Evolutionary conservation across 2,329 filamentous ascomycete species (phyloP).

Genomic region (Botrytis sinoallii): DNA sequence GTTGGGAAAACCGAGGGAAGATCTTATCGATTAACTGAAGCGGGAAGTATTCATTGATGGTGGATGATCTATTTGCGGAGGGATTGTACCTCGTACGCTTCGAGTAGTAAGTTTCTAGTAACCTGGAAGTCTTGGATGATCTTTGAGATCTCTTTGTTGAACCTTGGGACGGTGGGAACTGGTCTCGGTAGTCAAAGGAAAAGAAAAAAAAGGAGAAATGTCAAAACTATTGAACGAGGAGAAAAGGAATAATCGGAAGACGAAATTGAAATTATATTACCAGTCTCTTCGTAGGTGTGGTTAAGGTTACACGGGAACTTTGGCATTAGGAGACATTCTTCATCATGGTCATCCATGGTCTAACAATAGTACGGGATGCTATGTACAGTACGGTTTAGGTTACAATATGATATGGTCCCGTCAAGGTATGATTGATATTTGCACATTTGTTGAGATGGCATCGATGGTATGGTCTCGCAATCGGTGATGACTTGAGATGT

Average conservation of each 20-base stretch:
- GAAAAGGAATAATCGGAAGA: background rate
- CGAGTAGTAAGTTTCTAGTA: background rate
- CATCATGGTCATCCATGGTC: background rate
- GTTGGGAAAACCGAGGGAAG: background rate
- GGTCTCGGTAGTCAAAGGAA: constrained; percentile 7
- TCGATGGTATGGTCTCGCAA: background rate
- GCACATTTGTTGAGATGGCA: background rate
- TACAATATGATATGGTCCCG: background rate
- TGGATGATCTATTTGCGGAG: background rate
- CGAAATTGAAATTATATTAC: background rate
- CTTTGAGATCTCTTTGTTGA: background rate
- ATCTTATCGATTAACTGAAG: background rate
- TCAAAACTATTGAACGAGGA: background rate
- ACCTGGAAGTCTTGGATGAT: constrained; percentile 1
- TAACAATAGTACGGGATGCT: background rate
- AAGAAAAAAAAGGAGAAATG: background rate
- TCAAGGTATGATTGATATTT: background rate
- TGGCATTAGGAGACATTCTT: background rate
- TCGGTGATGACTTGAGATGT: constrained; percentile 11
- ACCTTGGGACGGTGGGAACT: background rate
- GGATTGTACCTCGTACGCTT: background rate
- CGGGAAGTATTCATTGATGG: background rate
- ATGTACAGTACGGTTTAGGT: background rate
- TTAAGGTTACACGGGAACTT: background rate
- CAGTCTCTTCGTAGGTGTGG: background rate